These are phyloP conservation scores for Pythium chondricola DNA, from an alignment of 352 stramenopile genomes.

Conservation along the genomic window DNA sequence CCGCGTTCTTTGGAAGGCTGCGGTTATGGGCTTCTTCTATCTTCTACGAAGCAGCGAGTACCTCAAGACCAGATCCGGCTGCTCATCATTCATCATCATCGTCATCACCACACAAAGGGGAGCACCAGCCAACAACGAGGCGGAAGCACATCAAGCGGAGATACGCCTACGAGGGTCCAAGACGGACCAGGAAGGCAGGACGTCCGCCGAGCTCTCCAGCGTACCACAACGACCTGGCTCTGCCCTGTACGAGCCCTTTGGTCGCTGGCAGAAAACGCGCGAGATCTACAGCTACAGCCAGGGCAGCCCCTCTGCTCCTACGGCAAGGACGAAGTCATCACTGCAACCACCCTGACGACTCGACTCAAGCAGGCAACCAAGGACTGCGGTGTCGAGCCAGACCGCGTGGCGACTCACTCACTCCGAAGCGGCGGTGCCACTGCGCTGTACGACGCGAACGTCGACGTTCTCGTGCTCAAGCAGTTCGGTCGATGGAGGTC, in stretches of 20 bases:
- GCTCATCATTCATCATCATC: no score
- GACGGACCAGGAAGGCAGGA: conserved; percentile 10
- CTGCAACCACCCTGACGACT: not conserved
- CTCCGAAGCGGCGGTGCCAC: conserved; percentile 15
- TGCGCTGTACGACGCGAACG: conserved; percentile 5
- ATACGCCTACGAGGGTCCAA: conserved; percentile 16
- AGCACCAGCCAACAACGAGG: conserved; percentile 1
- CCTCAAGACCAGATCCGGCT: no score
- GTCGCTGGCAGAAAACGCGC: not conserved
- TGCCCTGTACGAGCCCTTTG: not conserved
- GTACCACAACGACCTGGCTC: not conserved
- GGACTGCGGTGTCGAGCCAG: not conserved
- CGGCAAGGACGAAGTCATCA: not conserved
- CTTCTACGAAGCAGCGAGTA: conserved; percentile 3
- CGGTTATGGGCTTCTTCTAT: conserved; percentile 23
- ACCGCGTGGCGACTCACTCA: conserved; percentile 6
- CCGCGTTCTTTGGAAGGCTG: conserved; percentile 20
- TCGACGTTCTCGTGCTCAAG: conserved; percentile 14
- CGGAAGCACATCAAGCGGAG: conserved; percentile 11
- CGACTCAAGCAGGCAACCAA: not conserved
- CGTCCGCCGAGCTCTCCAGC: not conserved
- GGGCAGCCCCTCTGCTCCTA: not conserved
- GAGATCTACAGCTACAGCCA: not conserved
- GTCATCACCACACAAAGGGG: no score
- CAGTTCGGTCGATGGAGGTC: conserved; percentile 16